These are phyloP conservation scores for Mallotus repandus DNA, from an alignment of 441 rosid genomes.

Conservation along the genomic window DNA sequence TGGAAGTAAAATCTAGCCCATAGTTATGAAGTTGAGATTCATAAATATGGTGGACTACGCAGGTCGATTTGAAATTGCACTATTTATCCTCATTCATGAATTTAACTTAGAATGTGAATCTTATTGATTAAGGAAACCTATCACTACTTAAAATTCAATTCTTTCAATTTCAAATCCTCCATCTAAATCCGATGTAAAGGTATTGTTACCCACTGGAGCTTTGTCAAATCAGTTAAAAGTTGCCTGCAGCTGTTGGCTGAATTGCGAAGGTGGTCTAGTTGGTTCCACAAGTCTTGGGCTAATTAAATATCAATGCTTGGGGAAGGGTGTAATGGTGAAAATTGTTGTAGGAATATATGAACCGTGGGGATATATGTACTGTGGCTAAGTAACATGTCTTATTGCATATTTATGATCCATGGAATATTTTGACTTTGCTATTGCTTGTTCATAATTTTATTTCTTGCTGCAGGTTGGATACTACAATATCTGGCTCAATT, in stretches of 20 bases:
- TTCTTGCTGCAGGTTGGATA: constrained; percentile 75
- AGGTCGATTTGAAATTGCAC: background rate
- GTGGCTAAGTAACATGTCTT: background rate
- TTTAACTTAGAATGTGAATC: too few relatives aligned
- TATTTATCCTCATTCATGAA: background rate
- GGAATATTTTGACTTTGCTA: constrained; percentile 18
- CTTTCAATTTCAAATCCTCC: background rate
- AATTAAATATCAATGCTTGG: background rate
- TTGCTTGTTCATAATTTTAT: constrained; percentile 26
- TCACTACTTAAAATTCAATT: too few relatives aligned
- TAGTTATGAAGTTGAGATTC: background rate
- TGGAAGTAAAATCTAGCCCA: background rate
- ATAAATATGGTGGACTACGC: background rate
- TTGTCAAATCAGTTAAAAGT: background rate
- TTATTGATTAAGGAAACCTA: background rate
- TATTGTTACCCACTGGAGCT: background rate
- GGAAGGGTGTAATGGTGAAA: background rate
- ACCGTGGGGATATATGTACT: background rate
- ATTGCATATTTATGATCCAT: constrained; percentile 11
- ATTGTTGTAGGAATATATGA: background rate
- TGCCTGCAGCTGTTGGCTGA: background rate
- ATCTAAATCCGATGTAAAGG: background rate
- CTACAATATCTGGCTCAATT: constrained; percentile 93
- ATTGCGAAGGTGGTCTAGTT: background rate
- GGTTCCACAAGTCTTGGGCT: background rate